phyloP scores from a whole-genome alignment of 176 grass and related monocot genomes.

The Lolium multiflorum region DNA sequence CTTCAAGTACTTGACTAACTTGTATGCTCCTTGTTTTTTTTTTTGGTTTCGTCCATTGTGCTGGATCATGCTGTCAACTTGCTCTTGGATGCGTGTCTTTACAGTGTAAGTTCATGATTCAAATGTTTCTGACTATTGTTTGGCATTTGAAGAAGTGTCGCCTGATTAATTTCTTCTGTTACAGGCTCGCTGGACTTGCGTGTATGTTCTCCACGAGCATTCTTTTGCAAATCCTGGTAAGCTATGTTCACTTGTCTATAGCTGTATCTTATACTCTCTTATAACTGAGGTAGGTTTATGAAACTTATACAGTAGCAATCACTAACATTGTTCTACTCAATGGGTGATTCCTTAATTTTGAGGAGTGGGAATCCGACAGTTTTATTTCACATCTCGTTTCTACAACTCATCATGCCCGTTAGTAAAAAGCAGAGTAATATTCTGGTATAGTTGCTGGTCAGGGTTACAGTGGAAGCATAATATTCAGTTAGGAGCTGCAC shows the following conservation, averaged over 20 bases:
- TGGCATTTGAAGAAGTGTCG: not conserved
- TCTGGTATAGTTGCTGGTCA: not conserved
- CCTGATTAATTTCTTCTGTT: constrained; percentile 23
- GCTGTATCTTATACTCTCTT: not conserved
- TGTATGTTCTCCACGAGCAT: constrained; percentile 98
- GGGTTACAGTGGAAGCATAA: constrained; percentile 9
- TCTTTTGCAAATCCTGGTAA: constrained; percentile 94
- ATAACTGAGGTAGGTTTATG: not conserved
- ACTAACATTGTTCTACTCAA: not conserved
- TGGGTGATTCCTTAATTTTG: not conserved
- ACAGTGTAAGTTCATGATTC: constrained; percentile 45
- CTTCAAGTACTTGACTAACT: constrained; percentile 28
- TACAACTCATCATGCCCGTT: not conserved
- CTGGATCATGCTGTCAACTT: constrained; percentile 33
- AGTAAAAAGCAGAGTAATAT: not conserved
- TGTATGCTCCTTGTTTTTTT: constrained; percentile 8
- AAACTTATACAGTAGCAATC: not conserved
- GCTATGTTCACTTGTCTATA: not conserved
- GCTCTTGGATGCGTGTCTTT: constrained; percentile 8
- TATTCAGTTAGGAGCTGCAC: not conserved
- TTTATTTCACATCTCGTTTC: not conserved
- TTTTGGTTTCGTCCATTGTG: constrained; percentile 17
- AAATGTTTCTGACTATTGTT: not conserved
- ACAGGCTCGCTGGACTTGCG: constrained; percentile 88
- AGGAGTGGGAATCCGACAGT: not conserved